Evolutionary conservation across 352 stramenopile genomes (phyloP), one percentile per base, ranked within the genome.

Genomic region (Halophytophthora polymorphica): DNA sequence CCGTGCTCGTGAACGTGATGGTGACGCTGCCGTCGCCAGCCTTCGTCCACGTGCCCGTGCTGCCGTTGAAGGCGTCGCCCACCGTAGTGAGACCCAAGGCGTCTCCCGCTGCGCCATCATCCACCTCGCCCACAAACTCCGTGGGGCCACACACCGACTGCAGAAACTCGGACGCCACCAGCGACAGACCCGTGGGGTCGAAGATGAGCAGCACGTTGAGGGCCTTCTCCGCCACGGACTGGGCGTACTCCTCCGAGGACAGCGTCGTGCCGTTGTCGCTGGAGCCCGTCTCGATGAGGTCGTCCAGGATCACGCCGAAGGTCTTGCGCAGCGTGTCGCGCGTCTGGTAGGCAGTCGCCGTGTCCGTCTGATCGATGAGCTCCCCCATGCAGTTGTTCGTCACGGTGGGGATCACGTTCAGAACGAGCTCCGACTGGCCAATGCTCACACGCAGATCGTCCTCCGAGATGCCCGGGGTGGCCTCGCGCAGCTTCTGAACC

Each of bases 61-160:
- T 53, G 19, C 44, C 37, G 19, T 38, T 23, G 44, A 59, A 61
- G 2, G 53, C 53, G 18, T 67, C 65, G 50, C 69, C 45, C 0
- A 46, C 40, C 2, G 40, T 46, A 2, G 18, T 46, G 4, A 46
- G 22, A n/a, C 22, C 40, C 15, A 46, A 11, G 2, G 40, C 22
- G 18, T 61, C 22, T 4, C 22, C 11, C 28, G 18, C n/a, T 21
- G 22, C 17, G 53, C 53, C 53, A 15, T 61, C 53, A 38, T 61
- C 53, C 18, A 61, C 54, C 19, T 55, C 44, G 17, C 45, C 53
- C 15, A 61, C 3, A 12, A 55, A 39, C 18, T 17, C 12, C 5
- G 44, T 55, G 5, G 53, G 53, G 7, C 53, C 53, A 28, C 53
- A 61, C 18, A 61, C 53, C 31, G 53, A 43, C 47, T 67, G 53